These are phyloP conservation scores for Cutaneotrichosporon dermatis DNA, from an alignment of 1,284 basidiomycete genomes.

Conservation along the genomic window DNA sequence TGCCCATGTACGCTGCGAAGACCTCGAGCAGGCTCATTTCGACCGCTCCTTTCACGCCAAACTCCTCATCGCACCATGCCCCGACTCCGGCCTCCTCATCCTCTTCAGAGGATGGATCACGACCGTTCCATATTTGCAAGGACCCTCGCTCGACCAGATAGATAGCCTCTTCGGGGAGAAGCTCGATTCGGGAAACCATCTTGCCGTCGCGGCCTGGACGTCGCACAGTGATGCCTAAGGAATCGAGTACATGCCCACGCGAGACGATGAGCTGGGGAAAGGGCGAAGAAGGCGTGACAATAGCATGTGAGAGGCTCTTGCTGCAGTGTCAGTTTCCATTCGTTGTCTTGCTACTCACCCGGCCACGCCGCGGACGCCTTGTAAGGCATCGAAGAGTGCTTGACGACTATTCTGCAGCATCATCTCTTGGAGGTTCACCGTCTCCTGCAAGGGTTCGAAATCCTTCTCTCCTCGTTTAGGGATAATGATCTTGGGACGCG, in stretches of 20 bases:
- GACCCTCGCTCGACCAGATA: slow-evolving; percentile 87
- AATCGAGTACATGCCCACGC: slow-evolving; percentile 71
- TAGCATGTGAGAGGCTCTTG: slow-evolving; percentile 48
- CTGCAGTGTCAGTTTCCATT: slow-evolving; percentile 20
- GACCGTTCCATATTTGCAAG: slow-evolving; percentile 69
- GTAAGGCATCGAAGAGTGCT: slow-evolving; percentile 79
- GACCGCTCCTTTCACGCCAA: slow-evolving; percentile 75
- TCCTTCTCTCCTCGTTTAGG: slow-evolving; percentile 94
- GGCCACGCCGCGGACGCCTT: slow-evolving; percentile 65
- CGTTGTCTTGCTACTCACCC: slow-evolving; percentile 53
- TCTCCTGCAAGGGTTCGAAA: slow-evolving; percentile 71
- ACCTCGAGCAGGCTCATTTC: slow-evolving; percentile 93
- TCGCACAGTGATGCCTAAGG: slow-evolving; percentile 67
- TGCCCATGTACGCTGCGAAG: slow-evolving; percentile 75
- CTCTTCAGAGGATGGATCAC: slow-evolving; percentile 21
- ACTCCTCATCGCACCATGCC: slow-evolving; percentile 50
- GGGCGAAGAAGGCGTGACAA: slow-evolving; percentile 32
- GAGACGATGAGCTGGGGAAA: slow-evolving; percentile 61
- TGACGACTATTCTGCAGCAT: slow-evolving; percentile 73
- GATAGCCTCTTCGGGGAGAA: slow-evolving; percentile 89
- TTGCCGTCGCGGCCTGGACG: slow-evolving; percentile 53
- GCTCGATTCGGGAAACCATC: slow-evolving; percentile 55
- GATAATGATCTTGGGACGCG: slow-evolving; percentile 54
- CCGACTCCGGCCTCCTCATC: slow-evolving; percentile 24
- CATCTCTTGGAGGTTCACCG: slow-evolving; percentile 61